These are phyloP conservation scores for Alternaria gansuensis DNA, from an alignment of 2,329 filamentous ascomycete genomes.

Conservation along the genomic window DNA sequence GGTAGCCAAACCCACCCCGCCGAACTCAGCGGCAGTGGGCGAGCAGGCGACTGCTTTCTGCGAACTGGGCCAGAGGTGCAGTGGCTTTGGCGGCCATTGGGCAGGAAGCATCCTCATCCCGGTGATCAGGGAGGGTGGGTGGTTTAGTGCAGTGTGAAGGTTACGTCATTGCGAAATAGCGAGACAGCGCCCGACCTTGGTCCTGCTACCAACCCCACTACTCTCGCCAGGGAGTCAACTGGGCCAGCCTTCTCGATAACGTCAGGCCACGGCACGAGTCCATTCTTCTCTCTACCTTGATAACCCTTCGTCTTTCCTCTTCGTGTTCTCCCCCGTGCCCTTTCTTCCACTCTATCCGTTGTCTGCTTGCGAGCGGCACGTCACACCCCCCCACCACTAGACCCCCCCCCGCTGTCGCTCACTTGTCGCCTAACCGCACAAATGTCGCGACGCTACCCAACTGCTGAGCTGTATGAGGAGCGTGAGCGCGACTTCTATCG, in stretches of 20 bases:
- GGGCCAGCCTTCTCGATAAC: conserved; percentile 36
- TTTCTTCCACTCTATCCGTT: conserved; percentile 15
- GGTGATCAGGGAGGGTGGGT: conserved; percentile 22
- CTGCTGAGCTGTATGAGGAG: conserved; percentile 60
- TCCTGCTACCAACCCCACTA: conserved; percentile 32
- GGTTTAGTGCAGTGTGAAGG: conserved; percentile 19
- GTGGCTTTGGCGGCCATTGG: conserved; percentile 23
- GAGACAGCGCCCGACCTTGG: conserved; percentile 25
- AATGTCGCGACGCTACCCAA: conserved; percentile 57
- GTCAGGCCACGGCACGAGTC: conserved; percentile 34
- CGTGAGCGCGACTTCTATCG: conserved; percentile 61
- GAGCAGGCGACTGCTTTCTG: conserved; percentile 12
- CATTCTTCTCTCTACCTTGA: conserved; percentile 18
- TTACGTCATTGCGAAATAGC: conserved; percentile 29
- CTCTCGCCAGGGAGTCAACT: conserved; percentile 29
- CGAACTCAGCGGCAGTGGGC: conserved; percentile 1
- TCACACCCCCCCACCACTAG: conserved; percentile 18
- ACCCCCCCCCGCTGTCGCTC: conserved; percentile 23
- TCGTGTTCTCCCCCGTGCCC: conserved; percentile 10
- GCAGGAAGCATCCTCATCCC: conserved; percentile 22
- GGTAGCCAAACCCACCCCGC: neutral
- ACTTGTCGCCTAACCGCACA: conserved; percentile 25
- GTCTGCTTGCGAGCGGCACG: conserved; percentile 20
- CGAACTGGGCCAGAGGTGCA: conserved; percentile 23
- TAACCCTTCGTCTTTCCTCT: conserved; percentile 17